Conservation (phyloP, 2,329 filamentous ascomycete genomes). For the Fusarium duplospermum region DNA sequence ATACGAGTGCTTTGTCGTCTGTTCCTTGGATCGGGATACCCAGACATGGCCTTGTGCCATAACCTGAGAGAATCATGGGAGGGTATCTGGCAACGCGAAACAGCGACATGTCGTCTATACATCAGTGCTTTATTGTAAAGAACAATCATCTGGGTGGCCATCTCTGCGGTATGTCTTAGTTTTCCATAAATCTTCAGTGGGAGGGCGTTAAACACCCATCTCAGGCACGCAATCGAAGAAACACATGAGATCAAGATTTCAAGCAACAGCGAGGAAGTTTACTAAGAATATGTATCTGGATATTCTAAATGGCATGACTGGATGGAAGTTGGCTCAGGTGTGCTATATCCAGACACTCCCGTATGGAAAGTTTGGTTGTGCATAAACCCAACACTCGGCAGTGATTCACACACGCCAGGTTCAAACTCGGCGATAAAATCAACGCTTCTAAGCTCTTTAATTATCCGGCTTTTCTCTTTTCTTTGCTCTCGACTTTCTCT, state of each 20-base stretch:
- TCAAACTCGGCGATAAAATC: background rate
- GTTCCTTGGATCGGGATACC: background rate
- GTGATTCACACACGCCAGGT: background rate
- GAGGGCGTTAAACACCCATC: too few relatives aligned
- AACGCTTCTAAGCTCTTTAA: background rate
- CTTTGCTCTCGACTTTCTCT: background rate
- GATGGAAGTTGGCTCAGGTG: background rate
- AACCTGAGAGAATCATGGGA: background rate
- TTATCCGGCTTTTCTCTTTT: background rate
- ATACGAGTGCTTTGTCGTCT: background rate
- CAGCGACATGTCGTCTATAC: too few relatives aligned
- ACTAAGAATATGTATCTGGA: background rate
- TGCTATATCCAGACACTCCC: background rate
- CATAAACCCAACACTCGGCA: background rate
- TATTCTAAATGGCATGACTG: background rate
- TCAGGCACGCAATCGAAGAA: too few relatives aligned
- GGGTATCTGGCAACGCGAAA: too few relatives aligned
- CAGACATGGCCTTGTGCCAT: background rate
- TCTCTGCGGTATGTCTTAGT: too few relatives aligned
- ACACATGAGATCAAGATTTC: too few relatives aligned
- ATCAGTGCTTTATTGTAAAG: too few relatives aligned
- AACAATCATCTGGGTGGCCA: too few relatives aligned
- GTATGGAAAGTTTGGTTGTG: background rate
- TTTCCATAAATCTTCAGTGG: too few relatives aligned
- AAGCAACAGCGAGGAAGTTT: too few relatives aligned